phyloP scores from a whole-genome alignment of 2,329 filamentous ascomycete species.

The Diaporthe australafricana region DNA sequence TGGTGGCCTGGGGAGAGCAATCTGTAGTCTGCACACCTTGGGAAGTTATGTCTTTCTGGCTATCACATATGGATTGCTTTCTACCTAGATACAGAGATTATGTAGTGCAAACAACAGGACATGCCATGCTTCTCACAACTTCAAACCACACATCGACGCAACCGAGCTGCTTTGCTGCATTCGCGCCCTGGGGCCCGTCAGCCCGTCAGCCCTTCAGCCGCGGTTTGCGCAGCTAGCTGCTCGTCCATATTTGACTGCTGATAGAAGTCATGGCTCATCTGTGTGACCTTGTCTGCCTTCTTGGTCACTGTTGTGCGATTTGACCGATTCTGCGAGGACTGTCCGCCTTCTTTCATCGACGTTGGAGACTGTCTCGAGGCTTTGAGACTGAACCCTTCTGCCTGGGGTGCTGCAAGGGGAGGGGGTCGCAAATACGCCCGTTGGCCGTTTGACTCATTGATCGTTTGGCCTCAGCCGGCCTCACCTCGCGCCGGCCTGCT shows the following conservation, averaged over 20 bases:
- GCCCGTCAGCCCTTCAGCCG: not conserved
- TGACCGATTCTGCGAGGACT: not conserved
- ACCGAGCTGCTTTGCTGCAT: too few species aligned
- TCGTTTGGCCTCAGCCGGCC: not conserved
- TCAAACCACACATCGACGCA: too few species aligned
- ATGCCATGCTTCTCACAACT: too few species aligned
- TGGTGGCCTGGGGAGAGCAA: too few species aligned
- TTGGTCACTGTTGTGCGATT: not conserved
- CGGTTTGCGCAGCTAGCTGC: not conserved
- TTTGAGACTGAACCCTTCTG: not conserved
- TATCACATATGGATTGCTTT: too few species aligned
- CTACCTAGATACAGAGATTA: too few species aligned
- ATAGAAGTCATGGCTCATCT: too few species aligned
- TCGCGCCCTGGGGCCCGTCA: too few species aligned
- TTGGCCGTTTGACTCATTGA: slow-evolving; percentile 33
- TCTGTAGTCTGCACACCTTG: too few species aligned
- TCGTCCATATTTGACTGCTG: not conserved
- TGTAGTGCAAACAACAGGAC: too few species aligned
- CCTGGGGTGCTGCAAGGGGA: not conserved
- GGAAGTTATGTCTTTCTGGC: too few species aligned
- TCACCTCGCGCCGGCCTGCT: not conserved
- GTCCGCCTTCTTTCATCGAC: not conserved
- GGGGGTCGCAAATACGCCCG: not conserved
- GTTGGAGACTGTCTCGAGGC: not conserved
- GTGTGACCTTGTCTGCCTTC: not conserved